phyloP scores from a whole-genome alignment of 495 filamentous ascomycete genomes.

The Umbilicaria muhlenbergii region DNA sequence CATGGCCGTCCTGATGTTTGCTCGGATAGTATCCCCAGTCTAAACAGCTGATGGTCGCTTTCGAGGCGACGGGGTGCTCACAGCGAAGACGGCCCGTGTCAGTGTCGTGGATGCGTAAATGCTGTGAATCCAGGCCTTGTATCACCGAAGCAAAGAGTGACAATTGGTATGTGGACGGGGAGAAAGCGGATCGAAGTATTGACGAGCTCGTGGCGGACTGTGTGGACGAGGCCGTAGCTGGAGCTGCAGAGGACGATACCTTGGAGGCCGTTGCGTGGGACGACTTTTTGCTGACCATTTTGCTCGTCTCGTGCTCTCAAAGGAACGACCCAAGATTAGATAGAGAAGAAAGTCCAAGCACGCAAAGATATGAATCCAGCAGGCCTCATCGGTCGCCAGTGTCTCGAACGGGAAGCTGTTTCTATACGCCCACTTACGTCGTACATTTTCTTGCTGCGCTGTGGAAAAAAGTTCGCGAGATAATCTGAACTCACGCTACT shows the following conservation, averaged over 20 bases:
- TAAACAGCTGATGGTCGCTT: conserved; percentile 36
- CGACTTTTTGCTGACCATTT: conserved; percentile 35
- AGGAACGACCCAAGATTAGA: neutral
- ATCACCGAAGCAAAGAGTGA: conserved; percentile 44
- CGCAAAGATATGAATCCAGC: neutral
- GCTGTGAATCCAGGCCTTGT: conserved; percentile 41
- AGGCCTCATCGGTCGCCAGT: conserved; percentile 11
- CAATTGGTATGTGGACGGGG: conserved; percentile 38
- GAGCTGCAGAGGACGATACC: conserved; percentile 31
- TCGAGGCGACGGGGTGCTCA: conserved; percentile 35
- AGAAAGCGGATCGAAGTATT: conserved; percentile 36
- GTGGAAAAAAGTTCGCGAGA: conserved; percentile 36
- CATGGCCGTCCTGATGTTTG: conserved; percentile 20
- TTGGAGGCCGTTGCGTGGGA: conserved; percentile 29
- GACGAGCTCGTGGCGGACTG: conserved; percentile 30
- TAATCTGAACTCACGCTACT: conserved; percentile 1
- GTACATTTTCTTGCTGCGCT: conserved; percentile 13
- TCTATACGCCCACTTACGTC: no score
- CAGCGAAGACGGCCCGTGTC: conserved; percentile 39
- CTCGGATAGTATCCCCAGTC: conserved; percentile 37
- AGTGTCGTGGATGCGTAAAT: conserved; percentile 44
- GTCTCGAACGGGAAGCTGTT: conserved; percentile 14
- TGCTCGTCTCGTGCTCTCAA: neutral
- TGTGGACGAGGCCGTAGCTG: conserved; percentile 21
- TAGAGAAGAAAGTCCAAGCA: neutral